Percentiles rank a stretch among this genome's conserved stretches.
phyloP scores from a whole-genome alignment of 176 grass and related monocot species.

The Dactylis glomerata region DNA sequence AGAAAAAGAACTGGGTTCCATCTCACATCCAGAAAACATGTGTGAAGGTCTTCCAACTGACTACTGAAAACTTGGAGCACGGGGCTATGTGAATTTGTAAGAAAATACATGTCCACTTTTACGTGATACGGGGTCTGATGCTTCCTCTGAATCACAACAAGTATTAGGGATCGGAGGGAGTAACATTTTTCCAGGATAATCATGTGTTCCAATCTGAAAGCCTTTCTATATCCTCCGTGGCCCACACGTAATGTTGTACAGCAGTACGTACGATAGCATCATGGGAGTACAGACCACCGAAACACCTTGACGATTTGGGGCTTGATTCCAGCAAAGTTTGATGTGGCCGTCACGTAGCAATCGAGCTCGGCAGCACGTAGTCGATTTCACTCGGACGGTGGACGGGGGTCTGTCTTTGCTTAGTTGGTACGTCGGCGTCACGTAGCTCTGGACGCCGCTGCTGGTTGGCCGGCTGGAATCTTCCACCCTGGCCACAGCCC shows the following conservation, averaged over 20 bases:
- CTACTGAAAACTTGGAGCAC: too few species aligned
- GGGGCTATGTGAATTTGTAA: background rate
- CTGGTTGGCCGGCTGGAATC: conserved; percentile 24
- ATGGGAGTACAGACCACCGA: background rate
- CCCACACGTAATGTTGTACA: background rate
- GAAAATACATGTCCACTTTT: background rate
- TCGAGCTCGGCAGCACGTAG: conserved; percentile 9
- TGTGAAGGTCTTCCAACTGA: background rate
- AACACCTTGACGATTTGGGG: background rate
- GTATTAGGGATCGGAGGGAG: too few species aligned
- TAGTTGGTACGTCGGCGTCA: conserved; percentile 42
- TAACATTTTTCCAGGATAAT: background rate
- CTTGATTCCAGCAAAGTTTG: background rate
- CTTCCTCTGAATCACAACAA: too few species aligned
- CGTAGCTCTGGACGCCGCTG: conserved; percentile 7
- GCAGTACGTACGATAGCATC: conserved; percentile 8
- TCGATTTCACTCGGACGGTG: conserved; percentile 1
- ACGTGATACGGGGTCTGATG: background rate
- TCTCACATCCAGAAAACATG: background rate
- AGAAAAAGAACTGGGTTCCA: background rate
- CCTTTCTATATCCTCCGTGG: background rate
- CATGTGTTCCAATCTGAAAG: background rate
- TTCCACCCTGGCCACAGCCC: conserved; percentile 49
- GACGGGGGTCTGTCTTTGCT: background rate
- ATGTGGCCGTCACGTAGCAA: conserved; percentile 37